These are phyloP conservation scores for Fusarium napiforme DNA, from an alignment of 2,329 filamentous ascomycete genomes.

Conservation along the genomic window DNA sequence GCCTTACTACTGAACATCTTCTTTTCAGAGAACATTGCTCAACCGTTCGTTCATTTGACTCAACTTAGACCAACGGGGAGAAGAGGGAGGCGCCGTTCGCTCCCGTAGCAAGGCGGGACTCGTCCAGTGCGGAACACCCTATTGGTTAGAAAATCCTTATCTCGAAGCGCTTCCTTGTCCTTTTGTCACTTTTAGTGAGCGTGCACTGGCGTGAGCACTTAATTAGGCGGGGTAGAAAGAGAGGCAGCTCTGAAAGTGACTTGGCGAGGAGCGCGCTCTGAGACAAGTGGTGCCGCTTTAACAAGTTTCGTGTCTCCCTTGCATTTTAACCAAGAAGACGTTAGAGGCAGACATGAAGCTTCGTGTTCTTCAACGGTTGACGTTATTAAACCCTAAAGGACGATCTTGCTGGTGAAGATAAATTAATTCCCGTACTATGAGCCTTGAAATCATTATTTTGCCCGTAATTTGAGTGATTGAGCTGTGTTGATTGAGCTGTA, in stretches of 20 bases:
- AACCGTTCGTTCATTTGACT: constrained; percentile 9
- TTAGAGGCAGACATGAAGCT: not conserved
- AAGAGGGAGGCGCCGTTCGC: constrained; percentile 31
- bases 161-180: constrained; percentile 15
- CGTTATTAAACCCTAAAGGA: not conserved
- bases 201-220: constrained; percentile 42
- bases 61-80: constrained; percentile 8
- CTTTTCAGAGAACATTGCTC: not conserved
- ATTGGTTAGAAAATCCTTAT: constrained; percentile 31
- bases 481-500: not conserved
- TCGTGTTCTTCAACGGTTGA: constrained; percentile 1
- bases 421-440: no score
- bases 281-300: constrained; percentile 43
- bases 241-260: constrained; percentile 40
- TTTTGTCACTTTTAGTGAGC: constrained; percentile 40
- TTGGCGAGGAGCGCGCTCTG: constrained; percentile 28
- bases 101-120: constrained; percentile 20
- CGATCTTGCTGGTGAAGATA: not conserved
- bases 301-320: constrained; percentile 12
- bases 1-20: not conserved
- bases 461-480: not conserved
- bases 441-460: not conserved
- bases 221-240: constrained; percentile 38
- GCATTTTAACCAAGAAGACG: constrained; percentile 1
- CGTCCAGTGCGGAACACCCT: constrained; percentile 25